Evolutionary conservation across 495 filamentous ascomycete species (phyloP).

Genomic region (Podospora tetraspora): DNA sequence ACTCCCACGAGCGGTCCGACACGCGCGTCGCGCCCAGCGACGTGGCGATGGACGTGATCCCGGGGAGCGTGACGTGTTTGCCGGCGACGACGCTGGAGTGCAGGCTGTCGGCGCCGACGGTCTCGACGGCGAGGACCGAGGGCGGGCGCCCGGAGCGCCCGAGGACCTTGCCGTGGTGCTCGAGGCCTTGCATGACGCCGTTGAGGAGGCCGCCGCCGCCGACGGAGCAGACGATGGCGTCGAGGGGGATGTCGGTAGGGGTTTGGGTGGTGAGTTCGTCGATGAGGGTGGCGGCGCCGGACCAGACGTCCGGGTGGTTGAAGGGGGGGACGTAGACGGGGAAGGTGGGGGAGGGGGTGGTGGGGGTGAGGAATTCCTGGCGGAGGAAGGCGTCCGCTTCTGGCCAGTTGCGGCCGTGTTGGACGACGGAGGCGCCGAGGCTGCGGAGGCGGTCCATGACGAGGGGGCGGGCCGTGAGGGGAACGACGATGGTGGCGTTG

Average conservation of each 20-base stretch:
- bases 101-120: conserved; percentile 70
- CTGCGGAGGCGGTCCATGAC: conserved; percentile 72
- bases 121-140: conserved; percentile 75
- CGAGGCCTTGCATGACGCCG: conserved; percentile 70
- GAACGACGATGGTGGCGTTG: conserved; percentile 78
- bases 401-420: conserved; percentile 64
- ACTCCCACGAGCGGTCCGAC: conserved; percentile 64
- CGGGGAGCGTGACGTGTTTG: conserved; percentile 58
- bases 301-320: conserved; percentile 81
- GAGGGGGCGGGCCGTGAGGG: conserved; percentile 56
- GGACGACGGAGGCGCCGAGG: conserved; percentile 65
- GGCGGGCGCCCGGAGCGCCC: conserved; percentile 30
- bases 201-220: conserved; percentile 85
- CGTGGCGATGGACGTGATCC: conserved; percentile 76
- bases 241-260: conserved; percentile 35
- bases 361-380: conserved; percentile 47
- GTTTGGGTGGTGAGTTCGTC: conserved; percentile 66
- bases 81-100: conserved; percentile 54
- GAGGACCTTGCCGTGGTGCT: conserved; percentile 37
- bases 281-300: conserved; percentile 66
- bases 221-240: conserved; percentile 75
- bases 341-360: conserved; percentile 29
- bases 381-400: conserved; percentile 74
- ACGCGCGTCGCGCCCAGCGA: conserved; percentile 73
- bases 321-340: conserved; percentile 91